Base-by-base conservation (phyloP, 1,284 basidiomycete genomes). In the Austroboletus novae-zelandiae region DNA sequence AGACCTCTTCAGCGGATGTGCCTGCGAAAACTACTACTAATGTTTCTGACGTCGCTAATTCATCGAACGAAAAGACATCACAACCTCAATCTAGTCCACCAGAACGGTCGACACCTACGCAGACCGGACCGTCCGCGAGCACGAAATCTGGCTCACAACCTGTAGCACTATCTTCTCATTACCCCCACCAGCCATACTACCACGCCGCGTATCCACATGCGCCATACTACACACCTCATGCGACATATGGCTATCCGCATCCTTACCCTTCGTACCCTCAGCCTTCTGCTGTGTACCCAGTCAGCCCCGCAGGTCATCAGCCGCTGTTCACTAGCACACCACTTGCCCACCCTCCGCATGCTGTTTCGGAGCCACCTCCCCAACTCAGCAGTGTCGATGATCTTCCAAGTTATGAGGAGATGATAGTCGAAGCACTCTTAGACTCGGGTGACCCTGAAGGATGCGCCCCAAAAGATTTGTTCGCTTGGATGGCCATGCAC, bases 401-500 rank as follows among this genome's bases (percentile, higher is more conserved):
- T 60, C 71, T 91, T 36, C 89, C 89, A 10, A 88, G 85, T 54
- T 91, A 91, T 53, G 89, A 91, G 60, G 88, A 91, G 56, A 91
- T 91, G 89, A 86, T 91, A 32, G 87, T 86, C 9, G 85, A 89
- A 61, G 88, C 88, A 0, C 71, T 91, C 20, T 64, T 71, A 25
- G 85, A 83, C 49, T 75, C 78, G 41, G 73, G 68, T 10, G 85
- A 89, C 50, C 73, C 80, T 6, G 85, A 89, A 41, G 89, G 89
- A 14, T 79, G 79, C 43, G 83, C 83, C 9, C 89, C 89, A n/a
- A 91, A 89, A 61, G 82, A 83, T 56, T 62, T 91, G 30, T 91
- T 89, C 65, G 73, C 79, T 9, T 89, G 86, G 85, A 91, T 91
- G 85, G 82, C 83, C 3, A 71, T 77, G 42, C 77, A 80, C 39